Evolutionary conservation across 2,329 filamentous ascomycete genomes (phyloP).

Genomic region (Colletotrichum gigasporum): DNA sequence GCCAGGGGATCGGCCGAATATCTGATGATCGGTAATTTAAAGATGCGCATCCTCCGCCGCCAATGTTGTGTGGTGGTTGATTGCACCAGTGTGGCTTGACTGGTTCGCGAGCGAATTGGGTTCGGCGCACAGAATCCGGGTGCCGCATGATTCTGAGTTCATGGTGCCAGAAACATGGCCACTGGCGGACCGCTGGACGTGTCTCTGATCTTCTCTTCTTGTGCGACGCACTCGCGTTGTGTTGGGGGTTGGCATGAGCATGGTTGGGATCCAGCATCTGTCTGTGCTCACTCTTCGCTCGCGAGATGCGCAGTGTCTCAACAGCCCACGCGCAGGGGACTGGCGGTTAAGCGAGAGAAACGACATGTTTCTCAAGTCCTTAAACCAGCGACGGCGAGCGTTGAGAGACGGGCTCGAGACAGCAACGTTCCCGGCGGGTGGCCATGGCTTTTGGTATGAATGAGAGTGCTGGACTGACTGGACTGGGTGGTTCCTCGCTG

Average conservation of each 20-base stretch:
- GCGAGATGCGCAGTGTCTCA: conserved; percentile 27
- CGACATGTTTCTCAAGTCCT: background rate
- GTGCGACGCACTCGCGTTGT: conserved; percentile 12
- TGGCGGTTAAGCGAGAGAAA: background rate
- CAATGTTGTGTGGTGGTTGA: no score
- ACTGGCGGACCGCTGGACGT: background rate
- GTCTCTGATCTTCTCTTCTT: background rate
- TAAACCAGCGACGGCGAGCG: background rate
- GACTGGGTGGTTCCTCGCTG: no score
- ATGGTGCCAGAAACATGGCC: background rate
- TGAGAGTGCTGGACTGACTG: no score
- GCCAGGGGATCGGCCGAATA: background rate
- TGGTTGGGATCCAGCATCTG: no score
- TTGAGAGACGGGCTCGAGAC: background rate
- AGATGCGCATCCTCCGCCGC: no score
- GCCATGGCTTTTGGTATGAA: background rate
- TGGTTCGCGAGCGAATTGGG: background rate
- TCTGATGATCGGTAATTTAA: conserved; percentile 1
- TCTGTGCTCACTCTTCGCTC: background rate
- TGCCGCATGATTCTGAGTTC: background rate
- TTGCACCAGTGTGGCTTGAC: background rate
- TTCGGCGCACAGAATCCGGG: background rate
- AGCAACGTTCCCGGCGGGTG: background rate
- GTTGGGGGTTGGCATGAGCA: conserved; percentile 20
- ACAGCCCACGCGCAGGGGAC: background rate